Evolutionary conservation across 2,329 filamentous ascomycete genomes (phyloP).

Genomic region (Diaporthe citrichinensis): DNA sequence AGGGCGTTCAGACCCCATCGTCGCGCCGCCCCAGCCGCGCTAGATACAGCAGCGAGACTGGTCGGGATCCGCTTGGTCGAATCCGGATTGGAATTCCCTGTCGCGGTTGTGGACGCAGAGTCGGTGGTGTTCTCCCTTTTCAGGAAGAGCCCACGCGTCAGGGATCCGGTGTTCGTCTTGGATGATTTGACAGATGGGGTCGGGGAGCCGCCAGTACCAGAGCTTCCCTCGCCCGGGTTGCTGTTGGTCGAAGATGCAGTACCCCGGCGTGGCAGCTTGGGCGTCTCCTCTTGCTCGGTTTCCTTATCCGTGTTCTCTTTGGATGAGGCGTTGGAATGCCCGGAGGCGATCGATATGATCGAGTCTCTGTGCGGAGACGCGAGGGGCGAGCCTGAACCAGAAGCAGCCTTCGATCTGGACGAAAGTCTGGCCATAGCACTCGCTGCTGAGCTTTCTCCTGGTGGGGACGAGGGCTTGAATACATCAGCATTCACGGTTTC

Average conservation of each 20-base stretch:
- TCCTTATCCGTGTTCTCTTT: slow-evolving; percentile 59
- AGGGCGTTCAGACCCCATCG: slow-evolving; percentile 73
- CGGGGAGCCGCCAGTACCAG: slow-evolving; percentile 49
- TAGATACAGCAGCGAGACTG: slow-evolving; percentile 66
- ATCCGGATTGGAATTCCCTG: slow-evolving; percentile 48
- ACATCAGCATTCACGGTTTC: slow-evolving; percentile 77
- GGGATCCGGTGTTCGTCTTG: slow-evolving; percentile 56
- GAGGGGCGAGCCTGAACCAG: slow-evolving; percentile 58
- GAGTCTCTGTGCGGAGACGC: slow-evolving; percentile 54
- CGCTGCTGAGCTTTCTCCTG: slow-evolving; percentile 71
- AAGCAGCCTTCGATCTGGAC: slow-evolving; percentile 69
- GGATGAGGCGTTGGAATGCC: slow-evolving; percentile 65
- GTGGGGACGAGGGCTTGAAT: slow-evolving; percentile 68
- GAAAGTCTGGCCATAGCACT: slow-evolving; percentile 78
- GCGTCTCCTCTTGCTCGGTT: slow-evolving; percentile 49
- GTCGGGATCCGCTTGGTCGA: slow-evolving; percentile 61
- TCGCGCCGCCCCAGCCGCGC: slow-evolving; percentile 68
- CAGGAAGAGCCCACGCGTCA: slow-evolving; percentile 58
- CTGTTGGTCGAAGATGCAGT: slow-evolving; percentile 55
- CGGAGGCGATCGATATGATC: slow-evolving; percentile 57
- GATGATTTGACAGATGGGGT: slow-evolving; percentile 54
- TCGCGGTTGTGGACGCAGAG: slow-evolving; percentile 54
- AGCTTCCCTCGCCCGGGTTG: slow-evolving; percentile 46
- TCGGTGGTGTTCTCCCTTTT: slow-evolving; percentile 56
- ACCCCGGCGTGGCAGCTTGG: slow-evolving; percentile 52